phyloP scores from a whole-genome alignment of 2,329 filamentous ascomycete genomes.

The Xylariaceae sp. region DNA sequence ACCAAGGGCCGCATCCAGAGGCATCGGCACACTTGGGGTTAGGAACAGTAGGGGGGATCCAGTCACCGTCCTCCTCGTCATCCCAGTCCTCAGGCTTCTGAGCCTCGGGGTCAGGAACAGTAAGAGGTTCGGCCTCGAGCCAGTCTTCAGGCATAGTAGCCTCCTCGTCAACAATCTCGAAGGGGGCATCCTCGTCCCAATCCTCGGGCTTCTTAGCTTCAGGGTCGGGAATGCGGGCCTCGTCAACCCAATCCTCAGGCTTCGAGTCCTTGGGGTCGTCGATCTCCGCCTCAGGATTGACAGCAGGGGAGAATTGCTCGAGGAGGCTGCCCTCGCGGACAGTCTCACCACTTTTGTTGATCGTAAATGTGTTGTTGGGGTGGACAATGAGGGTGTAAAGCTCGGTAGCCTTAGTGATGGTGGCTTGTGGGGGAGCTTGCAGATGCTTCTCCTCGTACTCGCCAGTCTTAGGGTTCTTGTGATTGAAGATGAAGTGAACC shows the following conservation, averaged over 20 bases:
- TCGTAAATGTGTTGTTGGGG: constrained; percentile 91
- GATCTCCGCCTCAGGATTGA: constrained; percentile 94
- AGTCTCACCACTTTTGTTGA: constrained; percentile 85
- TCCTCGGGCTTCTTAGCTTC: constrained; percentile 95
- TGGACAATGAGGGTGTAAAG: constrained; percentile 97
- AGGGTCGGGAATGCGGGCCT: constrained; percentile 85
- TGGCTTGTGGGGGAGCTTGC: constrained; percentile 74
- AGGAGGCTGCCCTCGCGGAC: constrained; percentile 87
- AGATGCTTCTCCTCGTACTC: constrained; percentile 99
- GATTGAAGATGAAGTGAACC: constrained; percentile 97
- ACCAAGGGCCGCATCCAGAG: constrained; percentile 92
- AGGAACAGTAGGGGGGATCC: constrained; percentile 81
- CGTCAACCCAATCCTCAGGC: constrained; percentile 93
- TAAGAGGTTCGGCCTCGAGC: constrained; percentile 83
- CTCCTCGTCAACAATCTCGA: constrained; percentile 90
- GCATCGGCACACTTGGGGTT: constrained; percentile 95
- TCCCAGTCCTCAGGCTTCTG: constrained; percentile 99
- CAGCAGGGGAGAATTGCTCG: constrained; percentile 87
- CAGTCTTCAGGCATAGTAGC: constrained; percentile 91
- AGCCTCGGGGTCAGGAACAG: constrained; percentile 86
- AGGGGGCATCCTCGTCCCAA: constrained; percentile 98
- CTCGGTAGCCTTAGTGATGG: constrained; percentile 85
- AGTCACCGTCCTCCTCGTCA: constrained; percentile 99
- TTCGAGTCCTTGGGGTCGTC: constrained; percentile 91
- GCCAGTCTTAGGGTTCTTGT: constrained; percentile 99